Evolutionary conservation across 1,139 yeast genomes (phyloP), one percentile per base, ranked within the genome.

Genomic region (Maudiozyma humilis): DNA sequence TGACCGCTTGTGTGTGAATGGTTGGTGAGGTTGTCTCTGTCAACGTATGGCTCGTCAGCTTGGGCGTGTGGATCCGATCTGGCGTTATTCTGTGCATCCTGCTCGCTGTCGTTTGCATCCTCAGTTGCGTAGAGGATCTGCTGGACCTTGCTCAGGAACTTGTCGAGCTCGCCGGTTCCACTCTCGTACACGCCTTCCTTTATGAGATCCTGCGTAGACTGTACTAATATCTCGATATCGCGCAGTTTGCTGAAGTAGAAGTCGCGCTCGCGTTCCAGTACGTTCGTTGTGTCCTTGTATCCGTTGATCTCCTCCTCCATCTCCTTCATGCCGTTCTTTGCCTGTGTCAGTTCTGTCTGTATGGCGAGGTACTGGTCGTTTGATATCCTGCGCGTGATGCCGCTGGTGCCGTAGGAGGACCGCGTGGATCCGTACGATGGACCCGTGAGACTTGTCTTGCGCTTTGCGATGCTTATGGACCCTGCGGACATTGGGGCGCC

Each of bases 161-260:
- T 67, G 47, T 54, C 68, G 62, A 53, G 60, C 40, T 61, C 65
- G 27, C 56, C 56, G 4, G 52, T 50, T 27, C 53, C 60, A 29
- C 56, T 57, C 14, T 62, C 64, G 43, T 64, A 66, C 12, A 60
- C 63, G 32, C 67, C 64, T 41, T 62, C 69, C 36, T 66, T 69
- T 32, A 74, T 55, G 38, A 69, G 60, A 43, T 78, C 84, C 45
- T 73, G 74, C 14, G 83, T 74, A 31, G 79, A 74, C 57, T 83
- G 88, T 17, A 83, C 76, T 43, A 89, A 66, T 30, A 87, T 78
- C 64, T 91, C 98, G 48, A 91, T 85, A 48, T 84, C 95, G 49
- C 96, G 75, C 44, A 91, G 70, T 65, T 91, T 91, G 56, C 83
- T 82, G 65, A 86, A 91, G 64, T 91, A 91, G 57, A 91, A 88